Base-by-base conservation (phyloP, 2,329 filamentous ascomycete species). In the Microcyclosporella mali region DNA sequence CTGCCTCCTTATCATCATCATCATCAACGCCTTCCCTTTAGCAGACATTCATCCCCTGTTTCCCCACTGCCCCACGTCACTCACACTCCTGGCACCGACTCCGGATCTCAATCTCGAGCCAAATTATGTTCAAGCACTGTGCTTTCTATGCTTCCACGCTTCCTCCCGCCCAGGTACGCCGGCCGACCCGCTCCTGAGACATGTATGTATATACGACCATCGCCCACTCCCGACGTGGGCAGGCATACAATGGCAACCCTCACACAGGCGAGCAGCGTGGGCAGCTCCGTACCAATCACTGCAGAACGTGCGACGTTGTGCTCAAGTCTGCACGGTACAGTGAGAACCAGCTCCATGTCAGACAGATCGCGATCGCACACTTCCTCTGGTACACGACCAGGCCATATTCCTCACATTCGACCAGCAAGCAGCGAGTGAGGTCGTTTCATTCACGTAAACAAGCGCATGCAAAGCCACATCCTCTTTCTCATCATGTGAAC, bases 261-360 rank as follows among this genome's bases (percentile, higher is more conserved):
- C 21, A 25, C 21, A 25, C 21, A 4, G 4, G 21, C 21, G 15
- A 10, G 34, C 12, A 38, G 3, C 21, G 21, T 25, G 21, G 21
- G 21, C 21, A 6, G 21, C 21, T 25, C 21, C 21, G 21, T 25
- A 17, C 36, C 36, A 38, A 38, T 38, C 21, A 28, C 27, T 16
- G n/a, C 27, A 16, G 15, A 38, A 38, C 36, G 36, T 38, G 36
- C 21, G 27, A 21, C 27, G 11, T 21, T 8, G 21, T 38, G n/a
- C 36, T 38, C 7, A 4, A 37, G 17, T 2, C 11, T 38, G 35
- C 35, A 16, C 21, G 8, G 35, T 25, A 25, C 35, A 37, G 6
- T 4, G 16, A 15, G 19, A 27, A 16, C 27, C 19, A 16, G 16
- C 12, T n/a, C 14, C 18, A 16, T 35, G 33, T 17, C 14, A n/a